These are phyloP conservation scores for Cercophora sp. DNA, from an alignment of 495 filamentous ascomycete genomes.

Conservation along the genomic window DNA sequence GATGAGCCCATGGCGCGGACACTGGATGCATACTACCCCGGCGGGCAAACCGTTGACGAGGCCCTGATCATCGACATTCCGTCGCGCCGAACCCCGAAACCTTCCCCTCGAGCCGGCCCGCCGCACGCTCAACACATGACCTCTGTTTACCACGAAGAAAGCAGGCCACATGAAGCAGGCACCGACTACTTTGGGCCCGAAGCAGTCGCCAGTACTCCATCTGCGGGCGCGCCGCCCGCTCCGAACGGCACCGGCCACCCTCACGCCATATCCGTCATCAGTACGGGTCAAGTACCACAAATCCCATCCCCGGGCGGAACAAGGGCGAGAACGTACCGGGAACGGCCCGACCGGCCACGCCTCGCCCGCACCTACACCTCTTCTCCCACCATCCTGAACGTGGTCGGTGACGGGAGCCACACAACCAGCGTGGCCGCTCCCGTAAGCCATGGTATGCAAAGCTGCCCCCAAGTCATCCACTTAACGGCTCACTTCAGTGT, in stretches of 20 bases:
- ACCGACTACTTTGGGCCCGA: conserved; percentile 89
- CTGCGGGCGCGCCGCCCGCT: conserved; percentile 24
- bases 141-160: conserved; percentile 58
- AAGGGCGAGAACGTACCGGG: conserved; percentile 38
- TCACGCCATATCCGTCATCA: conserved; percentile 71
- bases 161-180: conserved; percentile 65
- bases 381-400: conserved; percentile 66
- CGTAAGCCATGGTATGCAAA: conserved; percentile 30
- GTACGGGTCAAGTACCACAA: conserved; percentile 71
- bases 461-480: conserved; percentile 30
- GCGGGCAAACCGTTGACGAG: conserved; percentile 85
- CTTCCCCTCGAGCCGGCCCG: conserved; percentile 59
- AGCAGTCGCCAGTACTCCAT: conserved; percentile 51
- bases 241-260: conserved; percentile 32
- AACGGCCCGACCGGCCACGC: conserved; percentile 51
- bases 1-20: conserved; percentile 79
- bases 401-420: conserved; percentile 22
- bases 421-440: conserved; percentile 16
- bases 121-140: conserved; percentile 43
- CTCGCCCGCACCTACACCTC: conserved; percentile 70
- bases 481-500: conserved; percentile 51
- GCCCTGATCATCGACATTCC: conserved; percentile 90
- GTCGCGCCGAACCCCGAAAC: conserved; percentile 71
- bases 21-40: conserved; percentile 81
- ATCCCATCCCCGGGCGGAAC: conserved; percentile 79